These are phyloP conservation scores for Cordyceps tenuipes DNA, from an alignment of 2,329 filamentous ascomycete genomes.

Conservation along the genomic window DNA sequence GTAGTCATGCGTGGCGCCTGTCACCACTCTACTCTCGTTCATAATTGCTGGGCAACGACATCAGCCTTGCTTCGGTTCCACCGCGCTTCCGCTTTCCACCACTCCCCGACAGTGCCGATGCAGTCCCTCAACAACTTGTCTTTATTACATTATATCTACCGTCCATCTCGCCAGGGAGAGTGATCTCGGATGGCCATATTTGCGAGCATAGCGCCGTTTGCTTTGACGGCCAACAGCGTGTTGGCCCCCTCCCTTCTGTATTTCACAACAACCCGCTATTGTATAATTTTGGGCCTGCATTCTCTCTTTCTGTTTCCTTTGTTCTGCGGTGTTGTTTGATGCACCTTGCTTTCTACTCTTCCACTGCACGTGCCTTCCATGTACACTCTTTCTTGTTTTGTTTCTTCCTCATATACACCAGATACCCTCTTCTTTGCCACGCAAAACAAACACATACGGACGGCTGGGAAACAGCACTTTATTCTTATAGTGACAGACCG, in stretches of 20 bases:
- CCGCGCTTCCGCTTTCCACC: background rate
- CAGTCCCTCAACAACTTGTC: background rate
- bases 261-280: background rate
- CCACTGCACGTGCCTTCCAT: background rate
- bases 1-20: background rate
- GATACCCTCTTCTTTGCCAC: constrained; percentile 6
- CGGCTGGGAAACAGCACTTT: background rate
- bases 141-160: background rate
- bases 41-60: background rate
- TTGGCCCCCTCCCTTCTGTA: background rate
- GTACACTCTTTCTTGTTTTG: background rate
- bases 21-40: constrained; percentile 5
- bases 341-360: background rate
- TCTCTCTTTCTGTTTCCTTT: background rate
- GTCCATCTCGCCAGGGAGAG: background rate
- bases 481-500: background rate
- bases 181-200: background rate
- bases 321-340: background rate
- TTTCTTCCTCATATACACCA: constrained; percentile 3
- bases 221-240: background rate
- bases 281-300: background rate
- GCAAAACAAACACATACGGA: background rate
- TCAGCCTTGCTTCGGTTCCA: background rate
- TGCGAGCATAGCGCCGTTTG: background rate
- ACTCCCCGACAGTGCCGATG: background rate